A percentile compares a stretch with the other conserved stretches of the same genome.
Evolutionary conservation across 2,329 filamentous ascomycete species (phyloP).

Genomic region (Monosporascus sp.): DNA sequence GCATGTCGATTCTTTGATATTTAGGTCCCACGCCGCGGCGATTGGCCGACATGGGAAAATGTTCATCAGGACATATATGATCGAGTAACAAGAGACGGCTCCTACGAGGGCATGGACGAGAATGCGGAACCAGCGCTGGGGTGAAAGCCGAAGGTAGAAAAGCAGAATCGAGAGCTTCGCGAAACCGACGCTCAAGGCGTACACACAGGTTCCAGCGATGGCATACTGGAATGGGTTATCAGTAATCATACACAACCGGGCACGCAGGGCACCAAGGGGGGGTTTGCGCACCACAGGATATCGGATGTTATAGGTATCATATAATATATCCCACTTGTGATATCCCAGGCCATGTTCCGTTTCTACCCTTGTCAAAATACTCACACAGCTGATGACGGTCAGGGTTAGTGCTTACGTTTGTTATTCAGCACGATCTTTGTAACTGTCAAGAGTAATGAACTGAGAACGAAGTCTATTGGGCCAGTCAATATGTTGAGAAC

Average conservation of each 20-base stretch:
- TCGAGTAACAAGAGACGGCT: background rate
- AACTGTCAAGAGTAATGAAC: background rate
- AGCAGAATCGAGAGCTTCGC: constrained; percentile 5
- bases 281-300: background rate
- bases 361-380: background rate
- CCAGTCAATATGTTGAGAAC: background rate
- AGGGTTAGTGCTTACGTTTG: background rate
- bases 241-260: background rate
- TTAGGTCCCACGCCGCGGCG: background rate
- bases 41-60: constrained; percentile 1
- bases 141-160: constrained; percentile 4
- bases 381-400: background rate
- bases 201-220: constrained; percentile 1
- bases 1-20: background rate
- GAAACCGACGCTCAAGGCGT: constrained; percentile 1
- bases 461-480: background rate
- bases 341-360: background rate
- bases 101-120: background rate
- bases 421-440: background rate
- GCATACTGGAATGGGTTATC: background rate
- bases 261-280: background rate
- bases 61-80: background rate
- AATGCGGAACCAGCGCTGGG: constrained; percentile 1
- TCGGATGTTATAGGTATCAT: background rate
- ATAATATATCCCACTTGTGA: background rate